Conservation (phyloP, 2,329 filamentous ascomycete species). For the Uncinocarpus reesii region DNA sequence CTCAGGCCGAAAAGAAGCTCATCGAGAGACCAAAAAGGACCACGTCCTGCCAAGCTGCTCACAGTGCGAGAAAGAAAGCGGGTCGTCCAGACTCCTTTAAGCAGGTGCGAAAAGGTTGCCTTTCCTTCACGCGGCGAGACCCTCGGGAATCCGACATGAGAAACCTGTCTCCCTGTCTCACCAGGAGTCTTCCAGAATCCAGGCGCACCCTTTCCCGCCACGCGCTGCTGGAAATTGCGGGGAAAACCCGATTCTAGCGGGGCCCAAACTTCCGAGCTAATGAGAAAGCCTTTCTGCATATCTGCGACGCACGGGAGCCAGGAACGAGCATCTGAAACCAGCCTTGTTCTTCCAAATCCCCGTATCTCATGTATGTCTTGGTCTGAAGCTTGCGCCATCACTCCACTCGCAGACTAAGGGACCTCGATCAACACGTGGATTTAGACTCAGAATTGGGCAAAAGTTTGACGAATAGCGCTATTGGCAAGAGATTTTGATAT, state of each 20-base stretch:
- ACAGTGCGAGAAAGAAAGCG: background rate
- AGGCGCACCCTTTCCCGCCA: background rate
- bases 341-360: background rate
- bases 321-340: constrained; percentile 3
- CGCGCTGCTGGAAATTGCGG: constrained; percentile 2
- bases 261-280: background rate
- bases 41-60: too few species aligned
- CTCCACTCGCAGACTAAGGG: background rate
- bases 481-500: background rate
- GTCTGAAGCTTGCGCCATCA: background rate
- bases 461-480: background rate
- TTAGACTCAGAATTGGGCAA: background rate
- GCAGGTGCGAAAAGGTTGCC: too few species aligned
- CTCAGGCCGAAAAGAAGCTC: too few species aligned
- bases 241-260: background rate
- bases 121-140: too few species aligned
- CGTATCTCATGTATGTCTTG: constrained; percentile 11
- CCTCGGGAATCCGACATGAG: too few species aligned
- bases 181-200: background rate
- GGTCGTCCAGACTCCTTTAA: too few species aligned
- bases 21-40: too few species aligned
- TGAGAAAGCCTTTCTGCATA: background rate
- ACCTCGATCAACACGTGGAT: background rate
- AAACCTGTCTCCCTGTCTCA: background rate
- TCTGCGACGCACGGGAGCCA: constrained; percentile 1